Conservation (phyloP, 495 filamentous ascomycete genomes). For the Sporormia fimetaria region DNA sequence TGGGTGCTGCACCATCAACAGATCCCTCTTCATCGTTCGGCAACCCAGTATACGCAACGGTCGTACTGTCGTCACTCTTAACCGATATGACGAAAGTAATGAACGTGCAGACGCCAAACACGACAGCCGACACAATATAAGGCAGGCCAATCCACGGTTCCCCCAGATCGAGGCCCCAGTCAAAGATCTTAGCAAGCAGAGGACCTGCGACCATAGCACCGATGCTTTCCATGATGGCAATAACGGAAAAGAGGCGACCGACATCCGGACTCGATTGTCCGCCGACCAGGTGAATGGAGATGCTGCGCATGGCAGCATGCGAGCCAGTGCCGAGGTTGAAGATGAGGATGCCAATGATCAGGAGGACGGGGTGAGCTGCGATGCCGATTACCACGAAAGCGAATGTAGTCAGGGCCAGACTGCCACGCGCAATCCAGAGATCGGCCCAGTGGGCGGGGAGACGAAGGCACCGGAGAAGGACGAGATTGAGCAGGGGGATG, state of each 20-base stretch:
- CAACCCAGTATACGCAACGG: not conserved
- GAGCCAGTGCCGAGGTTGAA: conserved; percentile 33
- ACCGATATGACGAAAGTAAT: conserved; percentile 13
- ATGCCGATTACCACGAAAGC: conserved; percentile 30
- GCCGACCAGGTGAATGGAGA: conserved; percentile 33
- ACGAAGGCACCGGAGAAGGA: conserved; percentile 26
- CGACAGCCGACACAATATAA: conserved; percentile 5
- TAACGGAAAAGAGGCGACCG: conserved; percentile 28
- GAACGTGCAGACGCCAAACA: conserved; percentile 6
- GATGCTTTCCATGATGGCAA: conserved; percentile 30
- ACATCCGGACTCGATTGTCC: conserved; percentile 30
- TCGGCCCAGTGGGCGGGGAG: conserved; percentile 30
- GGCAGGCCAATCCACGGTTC: conserved; percentile 20
- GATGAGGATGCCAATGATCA: conserved; percentile 31
- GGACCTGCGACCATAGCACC: conserved; percentile 32
- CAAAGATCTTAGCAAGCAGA: conserved; percentile 33
- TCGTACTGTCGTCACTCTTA: conserved; percentile 1
- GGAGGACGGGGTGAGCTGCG: conserved; percentile 28
- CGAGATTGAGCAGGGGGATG: conserved; percentile 24
- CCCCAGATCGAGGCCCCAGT: conserved; percentile 34
- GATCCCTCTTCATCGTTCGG: conserved; percentile 1
- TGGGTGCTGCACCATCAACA: too few relatives aligned
- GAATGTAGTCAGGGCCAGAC: conserved; percentile 27
- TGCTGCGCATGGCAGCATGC: conserved; percentile 28
- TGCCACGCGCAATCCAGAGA: conserved; percentile 30